Evolutionary conservation across 2,329 filamentous ascomycete species (phyloP).

Genomic region (Leptographium procerum): DNA sequence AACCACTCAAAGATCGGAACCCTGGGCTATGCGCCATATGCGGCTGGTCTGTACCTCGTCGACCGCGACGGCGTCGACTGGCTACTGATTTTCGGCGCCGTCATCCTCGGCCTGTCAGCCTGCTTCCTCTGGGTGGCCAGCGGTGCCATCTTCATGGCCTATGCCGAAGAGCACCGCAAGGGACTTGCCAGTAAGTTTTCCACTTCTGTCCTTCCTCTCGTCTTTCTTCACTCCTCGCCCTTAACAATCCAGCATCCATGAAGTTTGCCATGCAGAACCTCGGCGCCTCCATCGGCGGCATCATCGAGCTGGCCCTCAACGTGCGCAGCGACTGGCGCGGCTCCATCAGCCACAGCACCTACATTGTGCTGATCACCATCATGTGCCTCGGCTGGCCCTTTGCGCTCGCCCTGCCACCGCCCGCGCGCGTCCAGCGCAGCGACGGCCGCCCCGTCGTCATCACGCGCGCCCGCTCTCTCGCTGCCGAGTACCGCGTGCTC

Average conservation of each 20-base stretch:
- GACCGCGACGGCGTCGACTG: slow-evolving; percentile 1
- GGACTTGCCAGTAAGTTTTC: slow-evolving; percentile 4
- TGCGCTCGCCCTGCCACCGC: slow-evolving; percentile 6
- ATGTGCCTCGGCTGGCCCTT: slow-evolving; percentile 12
- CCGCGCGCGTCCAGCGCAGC: slow-evolving; percentile 7
- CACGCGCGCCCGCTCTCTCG: not conserved
- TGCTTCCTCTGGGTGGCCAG: slow-evolving; percentile 10
- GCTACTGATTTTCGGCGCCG: slow-evolving; percentile 19
- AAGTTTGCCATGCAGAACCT: slow-evolving; percentile 6
- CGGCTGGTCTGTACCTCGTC: slow-evolving; percentile 4
- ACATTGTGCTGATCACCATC: slow-evolving; percentile 11
- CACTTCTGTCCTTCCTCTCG: no score
- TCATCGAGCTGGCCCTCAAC: slow-evolving; percentile 11
- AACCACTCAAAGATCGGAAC: slow-evolving; percentile 5
- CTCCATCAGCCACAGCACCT: slow-evolving; percentile 8
- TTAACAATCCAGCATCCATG: not conserved
- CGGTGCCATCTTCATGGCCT: slow-evolving; percentile 11
- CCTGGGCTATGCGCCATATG: slow-evolving; percentile 3
- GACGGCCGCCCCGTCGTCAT: slow-evolving; percentile 9
- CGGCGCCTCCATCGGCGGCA: slow-evolving; percentile 9
- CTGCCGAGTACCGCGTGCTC: slow-evolving; percentile 5
- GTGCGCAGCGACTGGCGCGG: slow-evolving; percentile 7
- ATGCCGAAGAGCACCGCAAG: slow-evolving; percentile 11
- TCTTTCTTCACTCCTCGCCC: no score
- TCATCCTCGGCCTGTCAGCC: slow-evolving; percentile 15